Base-by-base conservation (phyloP, 2,329 filamentous ascomycete species). In the Dryadomyces quercivorus region DNA sequence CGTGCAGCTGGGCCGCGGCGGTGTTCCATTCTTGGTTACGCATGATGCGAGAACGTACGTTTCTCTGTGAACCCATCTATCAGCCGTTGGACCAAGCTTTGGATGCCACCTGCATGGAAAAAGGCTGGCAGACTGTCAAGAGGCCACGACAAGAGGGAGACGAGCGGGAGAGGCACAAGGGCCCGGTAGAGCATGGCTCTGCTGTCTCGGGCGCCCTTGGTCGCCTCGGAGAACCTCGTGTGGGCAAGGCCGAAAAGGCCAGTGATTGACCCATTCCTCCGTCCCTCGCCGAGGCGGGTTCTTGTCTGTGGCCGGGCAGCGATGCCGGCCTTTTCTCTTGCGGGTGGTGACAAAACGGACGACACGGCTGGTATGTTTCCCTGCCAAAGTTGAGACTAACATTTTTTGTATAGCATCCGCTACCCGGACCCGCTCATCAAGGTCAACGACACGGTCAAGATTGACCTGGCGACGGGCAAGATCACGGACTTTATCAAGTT, bases 21-120 rank as follows among this genome's bases (percentile, higher is more conserved):
- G 91, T 81, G 95, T 98, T 85, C 93, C 93, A 94, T 98, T 95
- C 91, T 96, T 97, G 90, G 93, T 98, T 88, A 98, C 93, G 91
- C 93, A 98, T 88, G 93, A 98, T 93, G 93, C 93, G 80, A 87
- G 93, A 90, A 98, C 93, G 92, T 98, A 82, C 95, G 92, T 97
- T 86, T 82, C 86, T 83, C 49, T 21, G 12, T 48, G 22, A 34
- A 43, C 46, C 87, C 86, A 89, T 96, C 91, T 93, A 91, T 96
- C 92, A 96, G 92, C 85, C 92, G 92, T 96, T 96, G 92, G 89
- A 92, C 88, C 89, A 94, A 93, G 88, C 81, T 95, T 93, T 95
- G 90, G 90, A 80, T 71, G 76, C 64, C 59, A 56, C 57, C 57
- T 51, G 47, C 42, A 40, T 52, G 53, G 55, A 38, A n/a, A 49